Base-by-base conservation (phyloP, 108 stramenopile genomes). In the Cyclotella cryptica region DNA sequence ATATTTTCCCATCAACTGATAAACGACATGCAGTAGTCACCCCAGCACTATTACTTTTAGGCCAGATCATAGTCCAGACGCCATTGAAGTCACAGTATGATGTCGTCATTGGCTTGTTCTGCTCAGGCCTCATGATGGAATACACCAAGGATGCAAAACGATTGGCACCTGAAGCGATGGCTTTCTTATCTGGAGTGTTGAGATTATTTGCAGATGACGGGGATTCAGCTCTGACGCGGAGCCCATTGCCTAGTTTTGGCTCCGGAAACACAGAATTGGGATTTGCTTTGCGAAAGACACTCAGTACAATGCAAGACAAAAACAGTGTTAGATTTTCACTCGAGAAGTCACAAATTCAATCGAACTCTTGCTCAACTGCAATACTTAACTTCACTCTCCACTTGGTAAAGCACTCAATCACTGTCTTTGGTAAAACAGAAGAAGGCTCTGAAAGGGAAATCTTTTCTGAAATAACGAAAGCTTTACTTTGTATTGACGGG, bases 1-100 rank as follows among this genome's bases (percentile, higher is more conserved):
- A 95, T n/a, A 88, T 98, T 10, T 98, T 96, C 66, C 93, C 96
- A 10, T 85, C 91, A 24, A 97, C 97, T 10, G 98, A 98, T 85
- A 86, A 80, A 62, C 88, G 93, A 18, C 97, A 98, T 71, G 81
- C 90, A 7, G 88, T 98, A n/a, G 87, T 96, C 19, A 96, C 93
- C 26, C 97, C 97, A 3, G 87, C 86, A 10, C 60, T 92, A 49
- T 80, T 97, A 26, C 74, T 96, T 30, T 68, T 98, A 30, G 92
- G 95, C 5, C 95, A 98, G 66, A 89, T 87, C 21, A 59, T 98
- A 26, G 88, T 89, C 12, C 94, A 97, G 63, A 92, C 93, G 40
- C 96, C 96, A 15, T 78, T 98, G 2, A 69, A 69, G 27, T 85
- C 86, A 12, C 71, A 70, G 7, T 78, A 84, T 40, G 98, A 98